A percentile compares a stretch with the other conserved stretches of the same genome.
These are phyloP conservation scores for Paramecium biaurelia DNA, from an alignment of 73 alveolate genomes.

Conservation along the genomic window DNA sequence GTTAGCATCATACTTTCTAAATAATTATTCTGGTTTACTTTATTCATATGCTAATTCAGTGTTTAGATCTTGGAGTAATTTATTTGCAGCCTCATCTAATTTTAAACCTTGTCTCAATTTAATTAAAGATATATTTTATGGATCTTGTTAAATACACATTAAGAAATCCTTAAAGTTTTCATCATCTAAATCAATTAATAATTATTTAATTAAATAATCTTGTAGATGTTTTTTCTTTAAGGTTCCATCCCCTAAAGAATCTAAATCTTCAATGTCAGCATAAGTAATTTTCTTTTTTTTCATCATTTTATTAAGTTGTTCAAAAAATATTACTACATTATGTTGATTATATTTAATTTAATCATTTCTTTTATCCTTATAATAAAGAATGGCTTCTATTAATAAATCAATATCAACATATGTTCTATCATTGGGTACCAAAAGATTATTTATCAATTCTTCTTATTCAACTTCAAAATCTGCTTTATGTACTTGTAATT, in stretches of 20 bases:
- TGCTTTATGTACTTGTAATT: neutral
- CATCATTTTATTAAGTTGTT: neutral
- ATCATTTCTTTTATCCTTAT: neutral
- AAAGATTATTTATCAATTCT: neutral
- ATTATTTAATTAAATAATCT: neutral
- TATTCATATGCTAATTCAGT: neutral
- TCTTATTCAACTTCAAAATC: neutral
- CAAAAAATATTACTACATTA: neutral
- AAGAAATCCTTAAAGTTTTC: neutral
- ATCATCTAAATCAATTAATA: neutral
- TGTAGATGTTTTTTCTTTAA: neutral
- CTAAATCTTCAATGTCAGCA: neutral
- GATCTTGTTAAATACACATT: neutral
- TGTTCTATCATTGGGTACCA: neutral
- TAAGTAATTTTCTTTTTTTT: neutral
- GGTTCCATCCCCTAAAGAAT: neutral
- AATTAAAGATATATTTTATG: neutral
- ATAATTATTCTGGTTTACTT: conserved; percentile 6
- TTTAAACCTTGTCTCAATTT: conserved; percentile 3
- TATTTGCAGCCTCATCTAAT: neutral
- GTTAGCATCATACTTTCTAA: conserved; percentile 46
- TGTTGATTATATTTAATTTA: neutral
- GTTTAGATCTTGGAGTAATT: neutral
- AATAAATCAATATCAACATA: neutral
- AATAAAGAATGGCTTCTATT: neutral